Evolutionary conservation across 345 rosid species (phyloP).

Genomic region (Pistacia integerrima): DNA sequence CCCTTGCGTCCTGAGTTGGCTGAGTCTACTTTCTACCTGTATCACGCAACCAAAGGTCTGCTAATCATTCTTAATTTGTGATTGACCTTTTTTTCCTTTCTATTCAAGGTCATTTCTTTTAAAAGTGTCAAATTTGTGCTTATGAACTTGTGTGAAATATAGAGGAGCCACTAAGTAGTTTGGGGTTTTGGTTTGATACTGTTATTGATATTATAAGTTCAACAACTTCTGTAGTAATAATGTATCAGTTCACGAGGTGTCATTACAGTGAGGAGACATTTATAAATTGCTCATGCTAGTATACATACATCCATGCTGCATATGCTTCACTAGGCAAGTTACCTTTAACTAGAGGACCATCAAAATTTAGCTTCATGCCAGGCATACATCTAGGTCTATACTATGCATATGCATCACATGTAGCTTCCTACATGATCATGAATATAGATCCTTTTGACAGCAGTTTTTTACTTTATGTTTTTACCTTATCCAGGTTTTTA

Average conservation of each 20-base stretch:
- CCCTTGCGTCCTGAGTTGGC: constrained; percentile 96
- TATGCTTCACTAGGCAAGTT: no score
- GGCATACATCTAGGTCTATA: no score
- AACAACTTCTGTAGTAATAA: no score
- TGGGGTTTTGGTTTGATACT: no score
- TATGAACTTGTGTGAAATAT: not conserved
- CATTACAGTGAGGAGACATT: no score
- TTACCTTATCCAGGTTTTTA: not conserved
- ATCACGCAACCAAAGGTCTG: constrained; percentile 95
- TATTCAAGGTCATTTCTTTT: not conserved
- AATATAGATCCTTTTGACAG: not conserved
- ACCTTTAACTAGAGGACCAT: no score
- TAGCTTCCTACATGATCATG: not conserved
- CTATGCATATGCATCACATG: not conserved
- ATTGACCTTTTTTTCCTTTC: not conserved
- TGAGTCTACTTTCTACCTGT: constrained; percentile 92
- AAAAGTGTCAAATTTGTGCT: not conserved
- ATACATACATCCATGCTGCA: no score
- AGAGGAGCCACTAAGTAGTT: not conserved
- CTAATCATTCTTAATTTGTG: not conserved
- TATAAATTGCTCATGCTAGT: no score
- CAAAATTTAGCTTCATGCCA: no score
- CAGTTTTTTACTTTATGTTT: not conserved
- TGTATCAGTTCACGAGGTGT: no score
- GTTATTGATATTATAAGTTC: no score